Conservation (phyloP, 352 stramenopile species). For the Phytophthora fragariae region DNA sequence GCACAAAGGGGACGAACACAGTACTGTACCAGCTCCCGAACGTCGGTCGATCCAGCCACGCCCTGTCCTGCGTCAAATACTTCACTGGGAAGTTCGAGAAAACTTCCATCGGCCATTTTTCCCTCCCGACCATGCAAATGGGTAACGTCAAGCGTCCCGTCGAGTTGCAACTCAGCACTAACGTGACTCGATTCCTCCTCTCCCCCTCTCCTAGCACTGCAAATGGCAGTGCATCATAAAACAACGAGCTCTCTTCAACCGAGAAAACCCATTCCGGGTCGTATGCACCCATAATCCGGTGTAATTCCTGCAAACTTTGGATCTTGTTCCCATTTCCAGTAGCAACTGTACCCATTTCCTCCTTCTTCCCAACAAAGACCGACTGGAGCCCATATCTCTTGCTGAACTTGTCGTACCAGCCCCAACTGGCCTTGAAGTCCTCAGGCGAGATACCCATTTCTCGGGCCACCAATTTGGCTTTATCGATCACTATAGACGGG, state of each 20-base stretch:
- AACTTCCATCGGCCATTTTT: slow-evolving; percentile 1
- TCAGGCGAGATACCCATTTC: slow-evolving; percentile 25
- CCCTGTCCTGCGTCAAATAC: slow-evolving; percentile 35
- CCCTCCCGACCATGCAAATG: slow-evolving; percentile 34
- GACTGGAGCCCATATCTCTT: slow-evolving; percentile 37
- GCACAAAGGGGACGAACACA: slow-evolving; percentile 36
- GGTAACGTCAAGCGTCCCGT: slow-evolving; percentile 26
- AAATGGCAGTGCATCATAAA: slow-evolving; percentile 40
- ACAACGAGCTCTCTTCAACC: slow-evolving; percentile 39
- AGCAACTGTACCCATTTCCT: neutral
- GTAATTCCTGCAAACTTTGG: slow-evolving; percentile 26
- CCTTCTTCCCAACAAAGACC: slow-evolving; percentile 9
- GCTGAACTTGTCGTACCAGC: slow-evolving; percentile 54
- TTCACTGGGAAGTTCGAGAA: slow-evolving; percentile 8
- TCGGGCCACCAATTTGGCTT: slow-evolving; percentile 35
- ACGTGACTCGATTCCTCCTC: slow-evolving; percentile 20
- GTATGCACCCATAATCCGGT: slow-evolving; percentile 33
- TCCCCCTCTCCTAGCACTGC: slow-evolving; percentile 4
- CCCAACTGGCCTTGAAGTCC: slow-evolving; percentile 46
- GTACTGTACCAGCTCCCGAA: slow-evolving; percentile 39
- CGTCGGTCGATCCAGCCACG: slow-evolving; percentile 39
- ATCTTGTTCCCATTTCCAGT: neutral
- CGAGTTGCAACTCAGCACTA: slow-evolving; percentile 41
- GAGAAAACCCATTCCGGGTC: slow-evolving; percentile 42
- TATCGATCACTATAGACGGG: slow-evolving; percentile 41